Evolutionary conservation across 2,329 filamentous ascomycete species (phyloP), one percentile per base, ranked within the genome.

Genomic region (Metarhizium album): DNA sequence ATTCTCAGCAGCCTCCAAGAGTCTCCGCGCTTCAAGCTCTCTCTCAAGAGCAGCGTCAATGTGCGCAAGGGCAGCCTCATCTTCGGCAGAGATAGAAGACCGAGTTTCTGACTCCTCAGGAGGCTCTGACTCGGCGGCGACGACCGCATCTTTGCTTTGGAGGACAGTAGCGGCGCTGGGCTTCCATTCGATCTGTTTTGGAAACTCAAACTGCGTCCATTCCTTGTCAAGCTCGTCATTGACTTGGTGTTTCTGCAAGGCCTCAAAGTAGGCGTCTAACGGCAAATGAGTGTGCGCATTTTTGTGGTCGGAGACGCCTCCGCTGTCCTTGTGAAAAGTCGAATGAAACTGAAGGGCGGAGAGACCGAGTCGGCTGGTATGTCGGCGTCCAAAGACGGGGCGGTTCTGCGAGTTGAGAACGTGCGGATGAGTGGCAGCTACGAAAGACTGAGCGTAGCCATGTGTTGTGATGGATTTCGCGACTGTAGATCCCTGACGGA

Each of bases 381-480:
- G 77, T 62, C 76, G 77, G 60, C 78, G 76, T 54, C 74, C 76
- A 63, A 82, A 84, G 62, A 78, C 78, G 55, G 78, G 78, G 59
- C 80, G 76, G 67, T 79, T 82, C 67, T 82, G 89, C 66, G 74
- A 83, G 78, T 83, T 89, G 79, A 77, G 81, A 78, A 74, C 86
- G 84, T 79, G 76, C 51, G 79, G 80, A 57, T 95, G 90, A 57
- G 89, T 89, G 63, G 90, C 91, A 65, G 93, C 93, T 73, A 98
- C 90, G 72, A 97, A 86, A 57, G 90, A 95, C 70, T 97, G 91
- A 62, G 90, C 90, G 80, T 96, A 97, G 73, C 91, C 91, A 81
- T 97, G 89, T 67, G 89, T 90, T 69, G 89, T 91, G 70, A 97
- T 86, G 65, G 90, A 90, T 76, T 97, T 97, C 67, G 88, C 84